Evolutionary conservation across 2,329 filamentous ascomycete species (phyloP), one percentile per base, ranked within the genome.

Genomic region (Colletotrichum aenigma): DNA sequence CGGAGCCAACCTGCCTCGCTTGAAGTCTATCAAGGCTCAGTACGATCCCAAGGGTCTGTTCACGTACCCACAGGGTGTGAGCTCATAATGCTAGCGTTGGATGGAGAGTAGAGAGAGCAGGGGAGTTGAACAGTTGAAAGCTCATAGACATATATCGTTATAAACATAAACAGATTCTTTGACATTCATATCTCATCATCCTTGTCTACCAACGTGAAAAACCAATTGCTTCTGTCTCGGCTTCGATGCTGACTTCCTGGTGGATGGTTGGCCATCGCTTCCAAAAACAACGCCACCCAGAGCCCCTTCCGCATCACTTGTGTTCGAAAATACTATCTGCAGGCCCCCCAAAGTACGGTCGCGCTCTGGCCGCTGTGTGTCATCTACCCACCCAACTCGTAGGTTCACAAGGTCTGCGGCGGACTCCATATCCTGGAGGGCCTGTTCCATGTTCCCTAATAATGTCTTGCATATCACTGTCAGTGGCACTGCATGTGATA

Each of bases 21-120:
- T 88, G 69, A 81, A 82, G 78, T 65, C 79, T 64, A 80, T 88
- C 64, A 88, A 88, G 82, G 80, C 81, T 1, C 73, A 82, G 21
- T 78, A 84, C 3, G 86, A 88, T 67, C 86, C 86, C 1, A 78
- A 79, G 3, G 81, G 87, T 70, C 70, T 87, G 52, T 88, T 88
- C 71, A 85, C 85, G 64, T 86, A 84, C 71, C 86, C 85, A 5
- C 83, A 85, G 71, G 71, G 74, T 7, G 61, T 76, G 18, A 62
- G 61, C 5, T 68, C 73, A 13, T 66, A 74, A n/a, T 2, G 6
- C 13, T 7, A 58, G 58, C 0, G 3, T 4, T 7, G 4, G n/a
- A 26, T 26, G 26, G 26, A 26, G 18, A 3, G 38, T 0, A 34
- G 30, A 15, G 21, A 13, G 1, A 18, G 34, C 12, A 15, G 55